phyloP scores from a whole-genome alignment of 306 rosid species.

The Fragaria nilgerrensis region DNA sequence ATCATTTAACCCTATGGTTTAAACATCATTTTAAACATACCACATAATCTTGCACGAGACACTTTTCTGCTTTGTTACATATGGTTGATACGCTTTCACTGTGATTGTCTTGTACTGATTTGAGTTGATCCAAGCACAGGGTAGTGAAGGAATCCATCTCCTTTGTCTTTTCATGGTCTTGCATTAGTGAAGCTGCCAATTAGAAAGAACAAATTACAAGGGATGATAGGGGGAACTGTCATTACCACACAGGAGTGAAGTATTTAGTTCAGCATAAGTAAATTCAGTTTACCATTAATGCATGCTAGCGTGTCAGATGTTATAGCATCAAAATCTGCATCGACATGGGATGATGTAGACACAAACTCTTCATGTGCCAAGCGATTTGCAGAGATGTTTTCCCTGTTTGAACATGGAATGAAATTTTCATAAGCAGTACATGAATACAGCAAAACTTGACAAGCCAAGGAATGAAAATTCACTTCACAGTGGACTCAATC shows the following conservation, averaged over 20 bases:
- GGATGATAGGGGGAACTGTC: background rate
- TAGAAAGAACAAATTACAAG: conserved; percentile 15
- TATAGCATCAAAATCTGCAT: conserved; percentile 48
- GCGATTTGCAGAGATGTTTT: conserved; percentile 40
- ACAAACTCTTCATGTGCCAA: conserved; percentile 46
- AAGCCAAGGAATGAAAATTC: conserved; percentile 31
- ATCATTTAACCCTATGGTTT: background rate
- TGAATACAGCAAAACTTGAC: background rate
- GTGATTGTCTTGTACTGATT: conserved; percentile 51
- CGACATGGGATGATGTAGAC: conserved; percentile 44
- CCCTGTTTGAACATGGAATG: conserved; percentile 41
- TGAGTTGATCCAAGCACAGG: conserved; percentile 52
- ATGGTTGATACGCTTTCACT: conserved; percentile 50
- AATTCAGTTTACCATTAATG: conserved; percentile 58
- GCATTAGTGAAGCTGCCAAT: conserved; percentile 49
- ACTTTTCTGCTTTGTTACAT: conserved; percentile 57
- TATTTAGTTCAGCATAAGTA: conserved; percentile 6
- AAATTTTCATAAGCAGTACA: background rate
- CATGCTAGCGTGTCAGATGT: conserved; percentile 41
- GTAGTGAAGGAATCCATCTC: conserved; percentile 56
- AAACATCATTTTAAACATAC: conserved; percentile 26
- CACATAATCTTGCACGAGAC: conserved; percentile 64
- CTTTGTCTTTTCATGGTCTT: conserved; percentile 65
- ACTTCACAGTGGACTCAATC: conserved; percentile 60
- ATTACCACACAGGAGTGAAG: background rate